A percentile compares a stretch with the other conserved stretches of the same genome.
Evolutionary conservation across 176 grass and related monocot genomes (phyloP).

Genomic region (Juncus inflexus): DNA sequence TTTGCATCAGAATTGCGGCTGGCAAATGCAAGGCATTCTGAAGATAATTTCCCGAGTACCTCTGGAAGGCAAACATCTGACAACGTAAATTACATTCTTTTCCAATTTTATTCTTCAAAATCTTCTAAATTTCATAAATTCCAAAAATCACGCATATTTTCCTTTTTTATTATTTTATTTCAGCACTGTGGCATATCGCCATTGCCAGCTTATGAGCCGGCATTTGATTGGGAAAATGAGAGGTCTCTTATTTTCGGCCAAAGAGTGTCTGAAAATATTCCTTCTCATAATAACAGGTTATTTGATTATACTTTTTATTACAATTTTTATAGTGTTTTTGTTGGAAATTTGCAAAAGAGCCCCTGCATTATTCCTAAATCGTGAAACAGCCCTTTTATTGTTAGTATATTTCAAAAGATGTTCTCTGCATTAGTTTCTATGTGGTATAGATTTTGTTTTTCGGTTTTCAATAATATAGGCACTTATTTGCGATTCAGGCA

Average conservation of each 20-base stretch:
- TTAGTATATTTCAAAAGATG: constrained; percentile 3
- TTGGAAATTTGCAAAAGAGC: constrained; percentile 10
- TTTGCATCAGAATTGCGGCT: constrained; percentile 69
- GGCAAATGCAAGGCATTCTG: constrained; percentile 60
- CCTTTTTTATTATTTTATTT: constrained; percentile 29
- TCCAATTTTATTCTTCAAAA: background rate
- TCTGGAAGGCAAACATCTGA: constrained; percentile 81
- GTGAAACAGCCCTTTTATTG: background rate
- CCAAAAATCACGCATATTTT: constrained; percentile 1
- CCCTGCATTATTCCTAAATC: background rate
- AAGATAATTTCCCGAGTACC: constrained; percentile 86
- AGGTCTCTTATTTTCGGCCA: constrained; percentile 95
- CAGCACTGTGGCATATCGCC: constrained; percentile 85
- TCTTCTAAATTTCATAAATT: background rate
- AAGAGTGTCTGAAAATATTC: constrained; percentile 71
- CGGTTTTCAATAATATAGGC: no score
- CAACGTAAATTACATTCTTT: constrained; percentile 35
- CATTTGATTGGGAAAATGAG: constrained; percentile 99
- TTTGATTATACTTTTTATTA: constrained; percentile 17
- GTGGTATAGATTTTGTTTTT: no score
- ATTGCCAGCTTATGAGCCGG: constrained; percentile 86
- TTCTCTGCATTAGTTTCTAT: background rate
- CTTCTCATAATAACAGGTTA: constrained; percentile 72
- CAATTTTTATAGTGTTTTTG: constrained; percentile 15
- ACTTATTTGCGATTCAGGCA: no score